These are phyloP conservation scores for Capsella rubella DNA, from an alignment of 441 rosid species.

Conservation along the genomic window DNA sequence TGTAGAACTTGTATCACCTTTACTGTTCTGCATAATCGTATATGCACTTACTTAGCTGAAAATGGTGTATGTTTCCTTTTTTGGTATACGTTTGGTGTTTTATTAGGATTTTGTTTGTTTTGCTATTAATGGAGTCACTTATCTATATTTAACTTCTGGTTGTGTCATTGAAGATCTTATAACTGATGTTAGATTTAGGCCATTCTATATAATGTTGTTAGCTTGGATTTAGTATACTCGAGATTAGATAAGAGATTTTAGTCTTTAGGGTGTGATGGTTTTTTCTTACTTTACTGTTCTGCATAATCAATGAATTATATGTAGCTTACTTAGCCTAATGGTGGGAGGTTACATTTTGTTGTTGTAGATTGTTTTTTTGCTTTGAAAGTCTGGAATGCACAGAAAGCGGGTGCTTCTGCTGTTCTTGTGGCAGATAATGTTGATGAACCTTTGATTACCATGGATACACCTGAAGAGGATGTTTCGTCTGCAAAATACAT, in stretches of 20 bases:
- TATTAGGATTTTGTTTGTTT: no score
- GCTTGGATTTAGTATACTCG: no score
- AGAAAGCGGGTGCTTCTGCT: conserved; percentile 82
- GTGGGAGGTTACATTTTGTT: not conserved
- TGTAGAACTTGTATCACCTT: not conserved
- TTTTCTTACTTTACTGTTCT: not conserved
- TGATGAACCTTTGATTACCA: conserved; percentile 88
- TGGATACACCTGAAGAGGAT: conserved; percentile 95
- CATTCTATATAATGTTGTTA: no score
- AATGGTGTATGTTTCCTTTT: no score
- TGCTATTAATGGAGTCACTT: no score
- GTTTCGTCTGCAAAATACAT: conserved; percentile 70
- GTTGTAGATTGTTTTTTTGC: conserved; percentile 22
- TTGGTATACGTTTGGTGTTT: no score
- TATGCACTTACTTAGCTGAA: not conserved
- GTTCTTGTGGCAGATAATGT: conserved; percentile 93
- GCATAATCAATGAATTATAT: not conserved
- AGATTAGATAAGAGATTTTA: no score
- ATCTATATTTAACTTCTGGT: no score
- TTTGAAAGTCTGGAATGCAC: conserved; percentile 77
- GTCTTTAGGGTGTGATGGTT: no score
- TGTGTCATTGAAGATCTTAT: no score
- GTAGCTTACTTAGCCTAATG: not conserved
- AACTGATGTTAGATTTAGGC: no score
- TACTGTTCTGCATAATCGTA: not conserved